A percentile compares a stretch with the other conserved stretches of the same genome.
Evolutionary conservation across 441 rosid genomes (phyloP).

Genomic region (Capsella rubella): DNA sequence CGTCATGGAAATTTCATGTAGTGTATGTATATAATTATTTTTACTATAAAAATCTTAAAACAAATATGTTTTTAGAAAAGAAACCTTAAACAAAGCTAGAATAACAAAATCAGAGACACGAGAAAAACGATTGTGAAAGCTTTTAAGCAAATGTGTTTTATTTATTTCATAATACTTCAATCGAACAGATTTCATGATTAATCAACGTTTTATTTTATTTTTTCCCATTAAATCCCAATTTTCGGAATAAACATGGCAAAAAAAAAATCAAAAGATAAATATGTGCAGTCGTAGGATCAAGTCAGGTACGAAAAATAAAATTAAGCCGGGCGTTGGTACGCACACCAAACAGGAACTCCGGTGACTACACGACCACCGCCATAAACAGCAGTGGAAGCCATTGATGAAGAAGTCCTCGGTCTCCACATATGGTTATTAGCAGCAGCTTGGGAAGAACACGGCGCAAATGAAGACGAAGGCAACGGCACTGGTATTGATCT

Average conservation of each 20-base stretch:
- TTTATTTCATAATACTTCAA: neutral
- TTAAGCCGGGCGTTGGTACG: constrained; percentile 26
- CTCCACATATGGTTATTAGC: constrained; percentile 30
- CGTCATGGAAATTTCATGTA: neutral
- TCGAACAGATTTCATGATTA: neutral
- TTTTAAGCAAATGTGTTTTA: neutral
- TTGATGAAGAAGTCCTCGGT: constrained; percentile 31
- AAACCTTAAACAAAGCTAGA: neutral
- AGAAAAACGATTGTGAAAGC: neutral
- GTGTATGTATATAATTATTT: no score
- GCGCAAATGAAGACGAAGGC: neutral
- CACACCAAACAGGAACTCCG: constrained; percentile 49
- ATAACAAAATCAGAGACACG: neutral
- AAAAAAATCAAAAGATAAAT: constrained; percentile 1
- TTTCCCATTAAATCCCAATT: neutral
- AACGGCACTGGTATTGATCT: neutral
- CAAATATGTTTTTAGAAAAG: no score
- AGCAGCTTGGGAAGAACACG: constrained; percentile 41
- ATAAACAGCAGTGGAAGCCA: constrained; percentile 30
- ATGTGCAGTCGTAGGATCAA: neutral
- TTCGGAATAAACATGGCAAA: neutral
- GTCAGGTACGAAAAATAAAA: neutral
- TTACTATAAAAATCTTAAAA: neutral
- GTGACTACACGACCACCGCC: constrained; percentile 42
- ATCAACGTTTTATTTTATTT: neutral